Evolutionary conservation across 1,139 yeast species (phyloP).

Genomic region (Hyphopichia buzzinii): DNA sequence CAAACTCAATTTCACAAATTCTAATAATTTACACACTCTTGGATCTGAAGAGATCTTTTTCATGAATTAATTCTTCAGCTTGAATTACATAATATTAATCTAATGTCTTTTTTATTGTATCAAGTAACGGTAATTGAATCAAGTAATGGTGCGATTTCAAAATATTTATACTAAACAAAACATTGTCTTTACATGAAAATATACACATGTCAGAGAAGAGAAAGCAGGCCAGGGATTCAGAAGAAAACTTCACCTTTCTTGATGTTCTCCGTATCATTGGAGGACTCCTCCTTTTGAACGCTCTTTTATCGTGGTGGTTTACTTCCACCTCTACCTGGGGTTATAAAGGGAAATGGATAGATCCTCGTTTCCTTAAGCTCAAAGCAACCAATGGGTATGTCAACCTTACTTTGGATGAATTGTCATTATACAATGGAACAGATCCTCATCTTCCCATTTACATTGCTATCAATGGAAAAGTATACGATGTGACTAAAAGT

Average conservation of each 20-base stretch:
- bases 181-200: too few species aligned
- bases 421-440: conserved; percentile 54
- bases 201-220: background rate
- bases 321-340: conserved; percentile 54
- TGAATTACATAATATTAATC: too few species aligned
- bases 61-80: conserved; percentile 19
- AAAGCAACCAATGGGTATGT: conserved; percentile 17
- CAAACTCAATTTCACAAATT: conserved; percentile 35
- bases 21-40: conserved; percentile 13
- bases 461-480: conserved; percentile 63
- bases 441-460: conserved; percentile 54
- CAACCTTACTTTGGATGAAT: conserved; percentile 45
- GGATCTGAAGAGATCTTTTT: conserved; percentile 30
- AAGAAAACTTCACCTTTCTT: conserved; percentile 19
- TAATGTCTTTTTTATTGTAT: too few species aligned
- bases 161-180: too few species aligned
- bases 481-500: conserved; percentile 66
- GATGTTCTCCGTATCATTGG: conserved; percentile 46
- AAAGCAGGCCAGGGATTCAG: background rate
- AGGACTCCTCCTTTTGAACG: conserved; percentile 48
- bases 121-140: too few species aligned
- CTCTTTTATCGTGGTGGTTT: conserved; percentile 50
- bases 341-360: conserved; percentile 50
- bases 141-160: too few species aligned
- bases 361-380: conserved; percentile 39